These are phyloP conservation scores for Skeletonema grethae DNA, from an alignment of 108 stramenopile genomes.

Conservation along the genomic window DNA sequence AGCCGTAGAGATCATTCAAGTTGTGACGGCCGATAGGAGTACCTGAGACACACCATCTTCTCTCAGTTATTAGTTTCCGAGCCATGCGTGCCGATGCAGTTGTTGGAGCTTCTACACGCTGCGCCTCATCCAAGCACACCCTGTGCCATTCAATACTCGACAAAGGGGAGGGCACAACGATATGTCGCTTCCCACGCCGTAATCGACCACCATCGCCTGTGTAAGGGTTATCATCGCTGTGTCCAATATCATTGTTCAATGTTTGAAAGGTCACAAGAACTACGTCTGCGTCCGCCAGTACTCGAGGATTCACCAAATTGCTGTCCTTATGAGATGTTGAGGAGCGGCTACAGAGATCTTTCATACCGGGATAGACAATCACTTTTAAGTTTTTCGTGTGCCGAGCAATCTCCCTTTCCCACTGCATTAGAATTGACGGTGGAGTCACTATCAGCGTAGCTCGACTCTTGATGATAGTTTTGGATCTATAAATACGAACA, in stretches of 20 bases:
- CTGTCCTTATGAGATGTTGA: slow-evolving; percentile 7
- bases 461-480: slow-evolving; percentile 44
- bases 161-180: slow-evolving; percentile 74
- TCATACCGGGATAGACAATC: slow-evolving; percentile 63
- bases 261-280: slow-evolving; percentile 65
- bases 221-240: slow-evolving; percentile 69
- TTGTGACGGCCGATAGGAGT: slow-evolving; percentile 72
- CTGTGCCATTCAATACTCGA: slow-evolving; percentile 62
- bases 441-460: slow-evolving; percentile 79
- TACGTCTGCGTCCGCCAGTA: slow-evolving; percentile 68
- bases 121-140: slow-evolving; percentile 75
- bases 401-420: slow-evolving; percentile 64
- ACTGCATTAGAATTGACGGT: slow-evolving; percentile 67
- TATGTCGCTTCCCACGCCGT: slow-evolving; percentile 53
- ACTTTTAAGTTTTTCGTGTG: slow-evolving; percentile 62
- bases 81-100: slow-evolving; percentile 76
- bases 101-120: slow-evolving; percentile 66
- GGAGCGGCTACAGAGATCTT: slow-evolving; percentile 25
- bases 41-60: slow-evolving; percentile 70
- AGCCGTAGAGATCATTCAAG: slow-evolving; percentile 68
- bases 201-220: slow-evolving; percentile 34
- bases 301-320: slow-evolving; percentile 57
- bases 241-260: slow-evolving; percentile 61
- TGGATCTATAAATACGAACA: slow-evolving; percentile 12
- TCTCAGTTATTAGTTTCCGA: slow-evolving; percentile 46